These are phyloP conservation scores for Podosphaera fusca DNA, from an alignment of 2,329 filamentous ascomycete species.

Conservation along the genomic window DNA sequence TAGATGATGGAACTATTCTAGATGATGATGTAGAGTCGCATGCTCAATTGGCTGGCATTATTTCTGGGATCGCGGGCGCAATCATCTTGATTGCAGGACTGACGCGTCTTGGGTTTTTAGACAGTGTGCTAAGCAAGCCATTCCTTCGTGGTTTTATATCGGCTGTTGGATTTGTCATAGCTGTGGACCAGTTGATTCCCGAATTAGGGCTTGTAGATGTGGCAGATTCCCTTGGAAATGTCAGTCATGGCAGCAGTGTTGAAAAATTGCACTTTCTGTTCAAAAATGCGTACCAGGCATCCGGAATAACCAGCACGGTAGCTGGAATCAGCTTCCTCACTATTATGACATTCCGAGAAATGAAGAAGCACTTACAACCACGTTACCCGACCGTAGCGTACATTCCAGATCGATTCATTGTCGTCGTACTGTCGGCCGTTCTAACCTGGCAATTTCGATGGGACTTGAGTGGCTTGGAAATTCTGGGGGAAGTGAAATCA, in stretches of 20 bases:
- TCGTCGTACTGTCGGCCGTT: conserved; percentile 67
- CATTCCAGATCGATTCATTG: conserved; percentile 72
- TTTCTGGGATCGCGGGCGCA: conserved; percentile 67
- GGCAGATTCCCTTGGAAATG: conserved; percentile 36
- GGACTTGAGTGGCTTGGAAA: conserved; percentile 56
- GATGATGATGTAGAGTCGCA: conserved; percentile 44
- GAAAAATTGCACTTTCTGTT: conserved; percentile 69
- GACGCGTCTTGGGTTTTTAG: conserved; percentile 70
- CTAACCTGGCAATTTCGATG: conserved; percentile 56
- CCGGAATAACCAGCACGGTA: conserved; percentile 53
- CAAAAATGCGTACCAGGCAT: conserved; percentile 38
- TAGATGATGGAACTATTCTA: conserved; percentile 40
- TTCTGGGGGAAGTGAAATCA: conserved; percentile 63
- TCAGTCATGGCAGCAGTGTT: conserved; percentile 64
- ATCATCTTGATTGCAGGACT: conserved; percentile 76
- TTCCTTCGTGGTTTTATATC: conserved; percentile 92
- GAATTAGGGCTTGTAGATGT: conserved; percentile 55
- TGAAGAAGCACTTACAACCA: conserved; percentile 63
- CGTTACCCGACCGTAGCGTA: conserved; percentile 64
- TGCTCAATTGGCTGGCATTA: conserved; percentile 66
- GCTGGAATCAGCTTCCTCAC: conserved; percentile 59
- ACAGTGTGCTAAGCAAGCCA: conserved; percentile 79
- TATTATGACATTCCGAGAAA: conserved; percentile 54
- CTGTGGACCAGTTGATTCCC: conserved; percentile 82
- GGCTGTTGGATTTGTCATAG: conserved; percentile 87